Conservation (phyloP, 2,329 filamentous ascomycete genomes). For the Phialocephala subalpina region DNA sequence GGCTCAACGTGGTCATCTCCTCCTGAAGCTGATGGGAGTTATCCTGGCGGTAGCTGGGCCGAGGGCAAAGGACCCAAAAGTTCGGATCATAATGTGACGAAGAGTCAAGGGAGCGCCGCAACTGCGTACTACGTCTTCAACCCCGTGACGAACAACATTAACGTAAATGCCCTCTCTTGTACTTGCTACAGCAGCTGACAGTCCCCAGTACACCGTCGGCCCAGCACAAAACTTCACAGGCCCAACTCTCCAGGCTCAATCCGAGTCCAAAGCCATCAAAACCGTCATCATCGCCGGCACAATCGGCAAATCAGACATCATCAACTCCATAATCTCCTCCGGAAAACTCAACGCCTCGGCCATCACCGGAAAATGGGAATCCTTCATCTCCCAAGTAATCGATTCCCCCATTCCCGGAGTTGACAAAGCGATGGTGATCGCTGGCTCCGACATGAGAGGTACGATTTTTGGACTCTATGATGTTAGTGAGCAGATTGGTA, state of each 20-base stretch:
- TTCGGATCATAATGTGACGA: slow-evolving; percentile 27
- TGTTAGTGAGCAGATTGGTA: slow-evolving; percentile 76
- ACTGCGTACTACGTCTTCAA: slow-evolving; percentile 40
- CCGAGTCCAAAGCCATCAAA: slow-evolving; percentile 42
- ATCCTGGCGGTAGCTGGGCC: neutral
- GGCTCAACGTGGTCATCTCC: slow-evolving; percentile 14
- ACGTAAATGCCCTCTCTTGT: slow-evolving; percentile 32
- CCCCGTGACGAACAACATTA: slow-evolving; percentile 37
- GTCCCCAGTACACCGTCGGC: slow-evolving; percentile 52
- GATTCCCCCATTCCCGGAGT: slow-evolving; percentile 63
- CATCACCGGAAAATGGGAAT: slow-evolving; percentile 73
- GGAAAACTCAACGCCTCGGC: slow-evolving; percentile 64
- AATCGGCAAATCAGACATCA: slow-evolving; percentile 68
- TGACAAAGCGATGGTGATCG: slow-evolving; percentile 69
- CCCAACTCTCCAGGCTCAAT: slow-evolving; percentile 46
- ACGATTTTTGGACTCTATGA: slow-evolving; percentile 77
- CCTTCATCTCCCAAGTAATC: slow-evolving; percentile 68
- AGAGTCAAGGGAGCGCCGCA: slow-evolving; percentile 20
- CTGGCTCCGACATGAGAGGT: slow-evolving; percentile 69
- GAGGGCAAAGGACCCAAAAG: slow-evolving; percentile 21
- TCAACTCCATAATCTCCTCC: slow-evolving; percentile 63
- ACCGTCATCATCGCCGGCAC: slow-evolving; percentile 74
- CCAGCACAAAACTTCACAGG: slow-evolving; percentile 53
- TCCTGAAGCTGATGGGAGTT: slow-evolving; percentile 4
- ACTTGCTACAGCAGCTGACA: neutral